Percentiles rank a stretch among this genome's conserved stretches.
Conservation (phyloP, 164 flowering plant genomes). For the Pachysandra terminalis region DNA sequence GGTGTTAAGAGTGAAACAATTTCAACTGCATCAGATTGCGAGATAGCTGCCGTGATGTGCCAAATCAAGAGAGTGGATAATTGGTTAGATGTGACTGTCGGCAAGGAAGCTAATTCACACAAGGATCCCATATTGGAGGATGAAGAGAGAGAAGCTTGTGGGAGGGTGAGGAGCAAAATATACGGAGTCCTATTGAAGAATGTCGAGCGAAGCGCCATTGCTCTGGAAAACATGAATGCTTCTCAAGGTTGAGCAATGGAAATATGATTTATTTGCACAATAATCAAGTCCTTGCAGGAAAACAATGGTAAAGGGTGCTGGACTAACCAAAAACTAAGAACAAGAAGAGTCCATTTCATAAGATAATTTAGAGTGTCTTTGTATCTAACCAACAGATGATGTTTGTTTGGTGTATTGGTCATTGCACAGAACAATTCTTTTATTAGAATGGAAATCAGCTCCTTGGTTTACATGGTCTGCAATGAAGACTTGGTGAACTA, state of each 20-base stretch:
- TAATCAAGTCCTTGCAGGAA: not conserved
- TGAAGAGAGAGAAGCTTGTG: conserved; percentile 32
- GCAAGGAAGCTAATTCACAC: conserved; percentile 8
- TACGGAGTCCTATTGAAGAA: conserved; percentile 46
- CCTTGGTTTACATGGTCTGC: not conserved
- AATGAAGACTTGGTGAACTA: not conserved
- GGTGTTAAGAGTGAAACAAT: conserved; percentile 23
- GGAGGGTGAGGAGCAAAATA: conserved; percentile 47
- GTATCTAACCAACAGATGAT: not conserved
- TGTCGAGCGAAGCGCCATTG: conserved; percentile 48
- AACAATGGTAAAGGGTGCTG: not conserved
- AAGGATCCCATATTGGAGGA: conserved; percentile 13
- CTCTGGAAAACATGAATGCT: conserved; percentile 24
- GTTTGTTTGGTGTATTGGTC: too few species aligned
- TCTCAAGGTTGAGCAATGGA: conserved; percentile 8
- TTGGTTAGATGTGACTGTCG: conserved; percentile 39
- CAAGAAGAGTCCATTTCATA: too few species aligned
- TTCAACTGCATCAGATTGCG: conserved; percentile 22
- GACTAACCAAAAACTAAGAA: not conserved
- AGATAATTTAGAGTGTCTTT: too few species aligned
- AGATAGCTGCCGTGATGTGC: conserved; percentile 38
- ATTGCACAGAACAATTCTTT: not conserved
- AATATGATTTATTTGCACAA: not conserved
- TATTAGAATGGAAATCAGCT: too few species aligned
- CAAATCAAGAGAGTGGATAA: conserved; percentile 53